Percentiles rank a stretch among this genome's conserved stretches.
phyloP scores from a whole-genome alignment of 306 rosid genomes.

The Quercus rubra region DNA sequence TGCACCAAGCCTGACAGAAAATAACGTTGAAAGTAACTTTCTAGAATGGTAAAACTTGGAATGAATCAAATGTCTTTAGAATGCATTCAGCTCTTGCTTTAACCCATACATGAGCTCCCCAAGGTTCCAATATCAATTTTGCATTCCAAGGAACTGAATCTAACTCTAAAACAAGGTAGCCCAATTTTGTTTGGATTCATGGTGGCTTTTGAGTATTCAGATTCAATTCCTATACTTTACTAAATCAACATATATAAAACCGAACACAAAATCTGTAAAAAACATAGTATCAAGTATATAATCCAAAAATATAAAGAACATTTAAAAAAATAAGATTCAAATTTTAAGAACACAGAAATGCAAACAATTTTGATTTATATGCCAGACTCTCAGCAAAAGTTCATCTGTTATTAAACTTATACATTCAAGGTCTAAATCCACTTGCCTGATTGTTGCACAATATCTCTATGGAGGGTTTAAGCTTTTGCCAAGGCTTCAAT shows the following conservation, averaged over 20 bases:
- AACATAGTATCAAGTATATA: too few relatives aligned
- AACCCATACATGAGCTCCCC: background rate
- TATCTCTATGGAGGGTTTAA: slow-evolving; percentile 86
- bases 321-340: too few relatives aligned
- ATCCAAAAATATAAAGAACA: too few relatives aligned
- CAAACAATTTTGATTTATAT: background rate
- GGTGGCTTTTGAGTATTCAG: background rate
- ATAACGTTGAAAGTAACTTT: background rate
- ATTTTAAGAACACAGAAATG: too few relatives aligned
- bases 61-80: background rate
- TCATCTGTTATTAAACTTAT: background rate
- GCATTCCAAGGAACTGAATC: background rate
- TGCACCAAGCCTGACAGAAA: slow-evolving; percentile 3
- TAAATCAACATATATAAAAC: background rate
- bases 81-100: background rate
- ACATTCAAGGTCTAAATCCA: slow-evolving; percentile 9
- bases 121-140: background rate
- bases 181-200: background rate
- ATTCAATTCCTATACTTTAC: background rate
- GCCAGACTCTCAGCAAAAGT: background rate
- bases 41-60: background rate
- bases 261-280: background rate
- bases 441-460: slow-evolving; percentile 95
- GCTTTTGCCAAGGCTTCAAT: slow-evolving; percentile 85
- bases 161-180: background rate